These are phyloP conservation scores for Venturia effusa DNA, from an alignment of 2,329 filamentous ascomycete species.

Conservation along the genomic window DNA sequence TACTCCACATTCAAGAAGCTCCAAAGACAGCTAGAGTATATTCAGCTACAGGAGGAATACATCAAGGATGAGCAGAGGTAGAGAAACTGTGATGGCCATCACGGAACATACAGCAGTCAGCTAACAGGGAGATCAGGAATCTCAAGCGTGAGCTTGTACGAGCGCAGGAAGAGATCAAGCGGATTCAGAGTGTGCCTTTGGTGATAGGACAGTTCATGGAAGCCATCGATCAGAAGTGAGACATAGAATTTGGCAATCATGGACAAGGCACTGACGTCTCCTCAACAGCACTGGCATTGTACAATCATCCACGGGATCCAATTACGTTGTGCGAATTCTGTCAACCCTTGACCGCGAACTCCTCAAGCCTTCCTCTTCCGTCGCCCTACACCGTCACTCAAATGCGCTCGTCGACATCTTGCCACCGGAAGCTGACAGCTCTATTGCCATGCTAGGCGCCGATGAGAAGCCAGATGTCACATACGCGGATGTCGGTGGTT, in stretches of 20 bases:
- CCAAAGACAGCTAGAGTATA: slow-evolving; percentile 85
- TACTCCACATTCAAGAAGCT: slow-evolving; percentile 95
- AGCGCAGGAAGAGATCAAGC: slow-evolving; percentile 98
- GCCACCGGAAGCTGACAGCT: slow-evolving; percentile 96
- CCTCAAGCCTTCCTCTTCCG: slow-evolving; percentile 94
- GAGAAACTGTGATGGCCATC: slow-evolving; percentile 11
- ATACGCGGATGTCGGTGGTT: slow-evolving; percentile 91
- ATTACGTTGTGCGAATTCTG: slow-evolving; percentile 97
- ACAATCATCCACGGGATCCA: slow-evolving; percentile 94
- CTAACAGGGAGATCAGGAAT: slow-evolving; percentile 46
- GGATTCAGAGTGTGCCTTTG: slow-evolving; percentile 94
- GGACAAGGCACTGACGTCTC: slow-evolving; percentile 12
- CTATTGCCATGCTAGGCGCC: slow-evolving; percentile 92
- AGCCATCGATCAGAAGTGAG: slow-evolving; percentile 96
- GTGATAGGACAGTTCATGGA: slow-evolving; percentile 99
- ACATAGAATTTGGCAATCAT: not conserved
- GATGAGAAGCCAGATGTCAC: slow-evolving; percentile 98
- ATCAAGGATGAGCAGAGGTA: slow-evolving; percentile 99
- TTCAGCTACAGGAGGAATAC: slow-evolving; percentile 93
- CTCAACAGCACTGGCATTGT: slow-evolving; percentile 79
- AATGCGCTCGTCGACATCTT: slow-evolving; percentile 98
- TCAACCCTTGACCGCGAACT: slow-evolving; percentile 97
- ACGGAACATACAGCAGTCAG: not conserved
- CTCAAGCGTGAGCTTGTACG: slow-evolving; percentile 94
- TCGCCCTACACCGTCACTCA: slow-evolving; percentile 94